Conservation (phyloP, 2,329 filamentous ascomycete genomes). For the Coleophoma eucalyptorum region DNA sequence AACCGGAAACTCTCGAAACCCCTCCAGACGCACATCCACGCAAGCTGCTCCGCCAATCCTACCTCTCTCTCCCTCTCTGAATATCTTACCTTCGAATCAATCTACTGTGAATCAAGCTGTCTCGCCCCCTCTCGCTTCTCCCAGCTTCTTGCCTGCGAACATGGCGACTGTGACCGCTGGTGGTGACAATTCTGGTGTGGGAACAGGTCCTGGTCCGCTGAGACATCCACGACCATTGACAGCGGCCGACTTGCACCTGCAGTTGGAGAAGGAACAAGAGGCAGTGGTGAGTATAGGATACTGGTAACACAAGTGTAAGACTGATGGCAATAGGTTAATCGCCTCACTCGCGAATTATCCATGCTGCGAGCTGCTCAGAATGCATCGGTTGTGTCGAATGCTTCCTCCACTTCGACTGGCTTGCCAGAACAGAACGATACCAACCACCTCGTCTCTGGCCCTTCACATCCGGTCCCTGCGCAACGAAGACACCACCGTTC, state of each 20-base stretch:
- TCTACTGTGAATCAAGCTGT: constrained; percentile 18
- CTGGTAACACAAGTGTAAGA: neutral
- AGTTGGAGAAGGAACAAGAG: constrained; percentile 94
- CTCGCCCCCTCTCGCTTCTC: constrained; percentile 18
- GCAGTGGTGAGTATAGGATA: constrained; percentile 62
- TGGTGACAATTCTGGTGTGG: constrained; percentile 40
- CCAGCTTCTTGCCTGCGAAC: constrained; percentile 2
- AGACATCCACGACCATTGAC: constrained; percentile 86
- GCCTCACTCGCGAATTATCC: constrained; percentile 83
- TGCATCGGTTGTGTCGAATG: constrained; percentile 61
- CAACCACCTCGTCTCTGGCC: constrained; percentile 53
- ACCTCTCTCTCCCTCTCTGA: constrained; percentile 17
- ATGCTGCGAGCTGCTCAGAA: constrained; percentile 72
- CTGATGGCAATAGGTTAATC: constrained; percentile 66
- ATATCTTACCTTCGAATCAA: constrained; percentile 27
- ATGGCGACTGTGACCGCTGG: constrained; percentile 2
- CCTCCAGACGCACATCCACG: constrained; percentile 24
- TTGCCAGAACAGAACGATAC: constrained; percentile 42
- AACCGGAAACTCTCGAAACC: constrained; percentile 12
- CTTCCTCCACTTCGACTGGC: constrained; percentile 57
- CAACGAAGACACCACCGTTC: constrained; percentile 50
- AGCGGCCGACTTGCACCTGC: constrained; percentile 79
- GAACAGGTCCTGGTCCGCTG: constrained; percentile 65
- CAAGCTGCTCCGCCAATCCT: constrained; percentile 16
- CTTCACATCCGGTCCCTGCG: constrained; percentile 53